Evolutionary conservation across 2,329 filamentous ascomycete genomes (phyloP), one percentile per base, ranked within the genome.

Genomic region (Alternaria alternata): DNA sequence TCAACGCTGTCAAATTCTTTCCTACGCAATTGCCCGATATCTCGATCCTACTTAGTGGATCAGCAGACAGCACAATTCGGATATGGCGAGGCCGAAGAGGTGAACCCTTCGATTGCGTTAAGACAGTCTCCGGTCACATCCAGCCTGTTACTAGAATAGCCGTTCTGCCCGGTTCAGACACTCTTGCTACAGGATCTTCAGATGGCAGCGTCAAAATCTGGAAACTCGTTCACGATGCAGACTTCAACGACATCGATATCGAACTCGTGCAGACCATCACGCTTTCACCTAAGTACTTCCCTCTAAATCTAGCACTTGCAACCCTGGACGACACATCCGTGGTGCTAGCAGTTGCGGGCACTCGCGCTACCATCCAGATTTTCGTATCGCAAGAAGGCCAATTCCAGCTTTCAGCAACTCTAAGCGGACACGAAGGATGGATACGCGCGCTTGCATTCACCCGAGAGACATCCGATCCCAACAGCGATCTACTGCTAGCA

Each of bases 341-440:
- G 52, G 81, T 94, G 28, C 83, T 99, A 52, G 94, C 94, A 3
- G 88, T 91, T n/a, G 93, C 90, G 3, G 95, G 95, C 3, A 98
- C 95, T 3, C 89, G 87, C 61, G 90, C 89, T 57, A 86, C 84
- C n/a, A 87, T 99, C 47, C 93, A 97, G 69, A 83, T 98, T 11
- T 94, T 91, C 67, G 86, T 90, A 38, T 83, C 89, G 2, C 81
- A 85, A 58, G 72, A 82, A 16, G 66, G 76, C 3, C 79, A 85
- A 1, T 97, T 97, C 69, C 83, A 85, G 28, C 84, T 91, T 7
- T 89, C 91, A 62, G 91, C 93, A 12, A 94, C 89, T 0, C 85
- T 99, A 20, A 86, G 88, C 0, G 95, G 95, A 4, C 95, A 99
- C 72, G 95, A 99, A 79, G 94, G 92, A 57, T 99, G 95, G 95